Base-by-base conservation (phyloP, 768 basidiomycete genomes). In the Astraeus odoratus region DNA sequence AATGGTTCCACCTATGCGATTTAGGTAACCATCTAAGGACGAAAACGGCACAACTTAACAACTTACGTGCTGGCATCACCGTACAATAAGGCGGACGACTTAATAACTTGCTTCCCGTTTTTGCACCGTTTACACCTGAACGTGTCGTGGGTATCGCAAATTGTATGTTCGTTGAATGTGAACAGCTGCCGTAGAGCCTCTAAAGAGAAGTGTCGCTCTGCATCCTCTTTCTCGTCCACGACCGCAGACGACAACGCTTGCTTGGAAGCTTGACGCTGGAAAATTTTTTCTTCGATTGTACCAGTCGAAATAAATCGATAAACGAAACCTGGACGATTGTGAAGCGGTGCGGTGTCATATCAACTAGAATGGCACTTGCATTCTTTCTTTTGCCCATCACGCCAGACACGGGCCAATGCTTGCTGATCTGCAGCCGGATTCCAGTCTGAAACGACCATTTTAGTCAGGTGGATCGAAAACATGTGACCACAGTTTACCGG, bases 341-440 rank as follows among this genome's bases (percentile, higher is more conserved):
- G 12, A 34, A 50, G 29, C n/a, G n/a, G 7, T 27, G 35, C 33
- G n/a, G 8, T 47, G 20, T 27, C 16, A 40, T 18, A 18, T n/a
- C n/a, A 24, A 22, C 10, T 8, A 4, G 12, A 24, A 12, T 24
- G 9, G 15, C 19, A 59, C 86, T 43, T 58, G 93, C 95, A 99
- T 67, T 96, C 94, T 78, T 98, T 98, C 80, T 96, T 99, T 65
- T 98, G 95, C 0, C 95, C 95, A 58, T 99, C 95, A 68, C 95
- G 87, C 95, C 95, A 99, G 8, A 99, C 95, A 61, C 95, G 91
- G 35, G 95, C 95, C 5, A 99, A 74, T 7, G 95, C 95, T 63
- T 99, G 95, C 61, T 98, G 96, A 65, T 99, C 95, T 22, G 94
- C 91, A 8, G 95, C 95, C 20, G 94, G 94, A 57, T 97, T 97